A percentile compares a stretch with the other conserved stretches of the same genome.
Conservation (phyloP, 495 filamentous ascomycete genomes). For the Lichenothelia convexa region DNA sequence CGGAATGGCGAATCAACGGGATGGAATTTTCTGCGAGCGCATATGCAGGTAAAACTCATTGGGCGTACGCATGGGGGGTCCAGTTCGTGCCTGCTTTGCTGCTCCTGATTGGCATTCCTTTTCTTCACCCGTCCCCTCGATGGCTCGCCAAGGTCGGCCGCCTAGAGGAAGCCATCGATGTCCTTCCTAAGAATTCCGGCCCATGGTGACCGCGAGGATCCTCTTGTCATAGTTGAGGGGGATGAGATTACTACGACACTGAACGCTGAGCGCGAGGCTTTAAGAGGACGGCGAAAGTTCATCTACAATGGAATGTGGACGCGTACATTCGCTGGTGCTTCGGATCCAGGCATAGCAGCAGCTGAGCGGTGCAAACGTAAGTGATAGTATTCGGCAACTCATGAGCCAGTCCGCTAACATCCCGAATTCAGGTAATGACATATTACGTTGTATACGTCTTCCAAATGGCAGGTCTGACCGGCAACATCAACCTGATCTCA, state of each 20-base stretch:
- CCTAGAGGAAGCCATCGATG: constrained; percentile 45
- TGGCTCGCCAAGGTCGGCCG: constrained; percentile 57
- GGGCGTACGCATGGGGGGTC: constrained; percentile 55
- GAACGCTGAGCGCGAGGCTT: constrained; percentile 35
- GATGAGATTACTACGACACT: constrained; percentile 49
- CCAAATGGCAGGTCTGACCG: constrained; percentile 43
- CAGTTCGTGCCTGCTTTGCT: constrained; percentile 50
- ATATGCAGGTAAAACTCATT: constrained; percentile 39
- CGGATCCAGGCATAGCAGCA: constrained; percentile 59
- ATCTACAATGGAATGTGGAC: constrained; percentile 50
- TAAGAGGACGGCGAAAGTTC: constrained; percentile 39
- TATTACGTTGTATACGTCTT: constrained; percentile 62
- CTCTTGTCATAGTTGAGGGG: constrained; percentile 50
- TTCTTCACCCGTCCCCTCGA: constrained; percentile 53
- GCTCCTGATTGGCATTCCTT: constrained; percentile 44
- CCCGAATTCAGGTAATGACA: constrained; percentile 53
- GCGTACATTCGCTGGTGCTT: constrained; percentile 48
- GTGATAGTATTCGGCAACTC: neutral
- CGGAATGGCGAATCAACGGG: too few relatives aligned
- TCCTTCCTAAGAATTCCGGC: constrained; percentile 54
- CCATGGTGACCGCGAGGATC: constrained; percentile 42
- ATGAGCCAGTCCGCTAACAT: constrained; percentile 21
- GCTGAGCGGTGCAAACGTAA: constrained; percentile 48
- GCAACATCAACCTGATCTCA: constrained; percentile 47
- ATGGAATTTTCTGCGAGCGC: too few relatives aligned